Base-by-base conservation (phyloP, 2,329 filamentous ascomycete genomes). In the Penicillium sp. region DNA sequence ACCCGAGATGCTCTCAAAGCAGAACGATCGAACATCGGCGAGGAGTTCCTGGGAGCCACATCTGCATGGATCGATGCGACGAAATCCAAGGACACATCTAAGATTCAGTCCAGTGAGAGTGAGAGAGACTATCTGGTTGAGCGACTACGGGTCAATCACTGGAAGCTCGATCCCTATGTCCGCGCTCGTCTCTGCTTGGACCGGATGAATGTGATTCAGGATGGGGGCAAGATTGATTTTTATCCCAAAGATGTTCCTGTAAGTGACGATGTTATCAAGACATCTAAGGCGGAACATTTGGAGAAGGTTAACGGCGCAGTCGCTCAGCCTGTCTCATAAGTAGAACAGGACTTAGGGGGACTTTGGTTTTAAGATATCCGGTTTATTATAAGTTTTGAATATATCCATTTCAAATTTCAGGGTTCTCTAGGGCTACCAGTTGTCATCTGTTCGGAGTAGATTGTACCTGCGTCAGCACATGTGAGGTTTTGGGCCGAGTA, bases 141-240 rank as follows among this genome's bases (percentile, higher is more conserved):
- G 48, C 75, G 83, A 56, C 69, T 97, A 63, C 81, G 81, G 47
- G 80, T 83, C 43, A 90, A 90, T 63, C 97, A 97, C 76, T 99
- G 93, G 93, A 81, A 81, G 44, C 72, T 97, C 40, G 94, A 99
- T 74, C 91, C 90, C 0, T 96, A 92, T 71, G 69, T 96, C 14
- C 81, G 94, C 31, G 91, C 92, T 3, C 81, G 88, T 66, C 88
- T 86, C 10, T 75, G 88, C 57, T 95, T 96, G 63, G 94, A 97
- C 70, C 84, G 94, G 45, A 83, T 80, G 10, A 89, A 90, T 0
- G 78, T 93, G 52, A 81, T 97, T 43, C 77, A 82, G 50, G 73
- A 79, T 0, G 85, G 80, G 5, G 92, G 91, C 1, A 80, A 80
- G 65, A 73, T 92, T 39, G 78, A 89, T 39, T 91, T 89, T 69